phyloP scores from a whole-genome alignment of 176 grass and related monocot genomes.

The Guadua angustifolia region DNA sequence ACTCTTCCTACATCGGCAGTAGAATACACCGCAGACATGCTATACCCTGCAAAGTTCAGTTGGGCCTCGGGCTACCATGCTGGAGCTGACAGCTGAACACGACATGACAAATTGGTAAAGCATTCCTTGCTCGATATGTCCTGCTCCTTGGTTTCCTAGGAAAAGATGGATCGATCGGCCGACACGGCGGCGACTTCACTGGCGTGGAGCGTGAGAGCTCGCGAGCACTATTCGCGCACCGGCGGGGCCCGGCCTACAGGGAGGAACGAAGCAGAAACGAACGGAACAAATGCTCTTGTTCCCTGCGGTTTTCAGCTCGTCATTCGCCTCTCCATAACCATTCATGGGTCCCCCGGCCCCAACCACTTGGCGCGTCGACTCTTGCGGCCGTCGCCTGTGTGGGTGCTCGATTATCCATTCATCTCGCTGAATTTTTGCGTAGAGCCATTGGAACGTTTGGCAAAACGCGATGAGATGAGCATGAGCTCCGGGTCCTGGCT shows the following conservation, averaged over 20 bases:
- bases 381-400: not conserved
- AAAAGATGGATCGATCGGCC: slow-evolving; percentile 13
- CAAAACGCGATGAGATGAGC: not conserved
- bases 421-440: not conserved
- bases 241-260: not conserved
- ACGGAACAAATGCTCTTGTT: slow-evolving; percentile 18
- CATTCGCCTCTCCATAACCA: not conserved
- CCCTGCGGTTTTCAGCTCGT: not conserved
- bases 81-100: not conserved
- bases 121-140: slow-evolving; percentile 25
- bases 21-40: not conserved
- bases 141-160: not conserved
- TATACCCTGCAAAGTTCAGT: not conserved
- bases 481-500: not conserved
- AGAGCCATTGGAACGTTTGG: not conserved
- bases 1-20: not conserved
- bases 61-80: not conserved
- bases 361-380: not conserved
- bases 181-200: not conserved
- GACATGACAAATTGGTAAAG: slow-evolving; percentile 19
- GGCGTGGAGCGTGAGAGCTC: slow-evolving; percentile 37
- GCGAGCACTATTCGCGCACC: not conserved
- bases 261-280: not conserved
- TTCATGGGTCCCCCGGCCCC: not conserved
- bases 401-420: not conserved